A percentile compares a stretch with the other conserved stretches of the same genome.
phyloP scores from a whole-genome alignment of 495 filamentous ascomycete genomes.

The Clohesyomyces aquaticus region DNA sequence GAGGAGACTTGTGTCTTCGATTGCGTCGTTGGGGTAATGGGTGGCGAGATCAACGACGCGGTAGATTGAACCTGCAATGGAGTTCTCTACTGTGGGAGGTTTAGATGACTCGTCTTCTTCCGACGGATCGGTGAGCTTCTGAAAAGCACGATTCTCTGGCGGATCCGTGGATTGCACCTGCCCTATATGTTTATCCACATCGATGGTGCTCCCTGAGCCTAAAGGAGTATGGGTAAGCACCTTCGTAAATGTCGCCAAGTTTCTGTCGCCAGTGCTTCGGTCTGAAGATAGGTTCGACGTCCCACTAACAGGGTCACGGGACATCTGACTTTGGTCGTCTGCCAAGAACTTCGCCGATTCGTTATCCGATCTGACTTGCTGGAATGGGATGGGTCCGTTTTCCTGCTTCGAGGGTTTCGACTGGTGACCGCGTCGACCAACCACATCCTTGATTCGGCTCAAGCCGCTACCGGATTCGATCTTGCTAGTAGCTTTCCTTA shows the following conservation, averaged over 20 bases:
- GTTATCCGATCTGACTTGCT: slow-evolving; percentile 17
- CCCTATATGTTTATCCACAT: background rate
- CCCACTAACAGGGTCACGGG: background rate
- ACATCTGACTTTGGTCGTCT: background rate
- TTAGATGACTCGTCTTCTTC: slow-evolving; percentile 27
- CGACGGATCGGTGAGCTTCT: slow-evolving; percentile 1
- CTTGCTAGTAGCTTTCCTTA: slow-evolving; percentile 79
- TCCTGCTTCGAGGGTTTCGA: slow-evolving; percentile 60
- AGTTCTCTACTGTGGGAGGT: slow-evolving; percentile 37
- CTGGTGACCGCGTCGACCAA: slow-evolving; percentile 63
- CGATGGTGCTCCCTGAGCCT: slow-evolving; percentile 17
- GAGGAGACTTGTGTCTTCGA: slow-evolving; percentile 41
- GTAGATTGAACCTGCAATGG: slow-evolving; percentile 45
- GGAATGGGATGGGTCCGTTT: slow-evolving; percentile 38
- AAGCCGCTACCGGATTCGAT: slow-evolving; percentile 84
- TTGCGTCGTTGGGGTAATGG: slow-evolving; percentile 36
- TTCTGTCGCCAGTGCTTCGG: background rate
- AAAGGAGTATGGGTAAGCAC: slow-evolving; percentile 23
- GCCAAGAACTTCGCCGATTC: background rate
- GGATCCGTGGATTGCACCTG: background rate
- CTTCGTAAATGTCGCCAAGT: slow-evolving; percentile 29
- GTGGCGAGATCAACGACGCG: slow-evolving; percentile 43
- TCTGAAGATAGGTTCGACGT: background rate
- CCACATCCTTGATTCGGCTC: slow-evolving; percentile 81
- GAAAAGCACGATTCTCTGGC: background rate